Evolutionary conservation across 2,329 filamentous ascomycete genomes (phyloP).

Genomic region (Beauveria caledonica): DNA sequence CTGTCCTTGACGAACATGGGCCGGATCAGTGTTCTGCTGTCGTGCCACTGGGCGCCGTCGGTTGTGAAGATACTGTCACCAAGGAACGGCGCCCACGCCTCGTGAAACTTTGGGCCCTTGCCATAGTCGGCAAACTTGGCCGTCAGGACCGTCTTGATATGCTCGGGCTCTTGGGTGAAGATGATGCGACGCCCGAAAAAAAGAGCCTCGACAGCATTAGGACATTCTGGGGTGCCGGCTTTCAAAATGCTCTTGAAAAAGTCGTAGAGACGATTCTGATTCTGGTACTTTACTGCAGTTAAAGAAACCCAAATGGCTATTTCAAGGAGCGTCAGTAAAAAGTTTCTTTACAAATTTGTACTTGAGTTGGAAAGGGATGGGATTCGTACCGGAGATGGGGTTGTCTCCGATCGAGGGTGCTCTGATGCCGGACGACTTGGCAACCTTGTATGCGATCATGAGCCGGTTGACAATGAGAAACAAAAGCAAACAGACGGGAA

Average conservation of each 20-base stretch:
- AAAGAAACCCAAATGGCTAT: not conserved
- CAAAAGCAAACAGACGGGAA: not conserved
- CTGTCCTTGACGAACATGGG: conserved; percentile 44
- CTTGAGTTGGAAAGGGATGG: not conserved
- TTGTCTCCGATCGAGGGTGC: conserved; percentile 2
- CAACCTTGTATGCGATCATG: not conserved
- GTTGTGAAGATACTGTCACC: conserved; percentile 49
- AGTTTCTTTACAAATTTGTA: not conserved
- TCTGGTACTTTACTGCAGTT: not conserved
- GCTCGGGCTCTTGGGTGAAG: conserved; percentile 45
- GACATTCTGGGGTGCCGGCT: conserved; percentile 22
- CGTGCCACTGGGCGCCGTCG: conserved; percentile 45
- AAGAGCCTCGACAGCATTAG: conserved; percentile 29
- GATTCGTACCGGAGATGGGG: not conserved
- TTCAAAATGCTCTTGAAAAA: conserved; percentile 24
- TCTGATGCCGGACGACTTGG: conserved; percentile 2
- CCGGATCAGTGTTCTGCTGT: conserved; percentile 43
- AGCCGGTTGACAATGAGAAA: not conserved
- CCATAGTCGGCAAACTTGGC: conserved; percentile 48
- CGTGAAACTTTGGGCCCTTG: conserved; percentile 35
- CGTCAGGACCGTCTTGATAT: conserved; percentile 49
- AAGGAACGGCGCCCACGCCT: conserved; percentile 37
- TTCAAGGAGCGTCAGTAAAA: not conserved
- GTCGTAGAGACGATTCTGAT: conserved; percentile 24
- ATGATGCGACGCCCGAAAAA: conserved; percentile 30